Evolutionary conservation across 208 protist species (phyloP).

Genomic region (Leishmania lainsoni): DNA sequence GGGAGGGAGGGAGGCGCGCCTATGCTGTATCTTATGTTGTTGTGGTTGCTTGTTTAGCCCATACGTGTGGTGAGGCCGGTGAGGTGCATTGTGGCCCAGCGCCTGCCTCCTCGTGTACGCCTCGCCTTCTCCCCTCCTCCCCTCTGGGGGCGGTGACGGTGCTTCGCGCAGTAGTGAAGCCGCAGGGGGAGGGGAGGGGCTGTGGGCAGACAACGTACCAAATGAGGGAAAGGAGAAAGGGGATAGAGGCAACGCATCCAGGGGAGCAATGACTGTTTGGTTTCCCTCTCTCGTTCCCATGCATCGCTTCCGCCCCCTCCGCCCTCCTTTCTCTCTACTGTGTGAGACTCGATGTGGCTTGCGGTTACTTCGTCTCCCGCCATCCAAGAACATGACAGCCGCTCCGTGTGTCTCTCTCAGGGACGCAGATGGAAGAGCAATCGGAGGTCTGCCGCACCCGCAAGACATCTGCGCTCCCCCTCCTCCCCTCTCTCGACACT

Average conservation of each 20-base stretch:
- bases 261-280: not conserved
- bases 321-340: not conserved
- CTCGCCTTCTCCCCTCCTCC: too few relatives aligned
- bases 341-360: not conserved
- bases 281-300: not conserved
- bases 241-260: not conserved
- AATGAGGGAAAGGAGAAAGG: not conserved
- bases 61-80: not conserved
- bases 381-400: not conserved
- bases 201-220: not conserved
- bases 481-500: not conserved
- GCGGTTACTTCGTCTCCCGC: not conserved
- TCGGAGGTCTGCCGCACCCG: not conserved
- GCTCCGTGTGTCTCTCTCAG: not conserved
- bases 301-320: slow-evolving; percentile 2
- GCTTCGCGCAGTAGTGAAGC: not conserved
- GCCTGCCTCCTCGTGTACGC: too few relatives aligned
- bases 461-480: not conserved
- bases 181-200: not conserved
- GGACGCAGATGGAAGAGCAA: not conserved
- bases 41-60: not conserved
- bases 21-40: not conserved
- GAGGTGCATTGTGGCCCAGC: too few relatives aligned
- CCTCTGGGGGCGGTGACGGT: too few relatives aligned
- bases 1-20: not conserved